A percentile compares a stretch with the other conserved stretches of the same genome.
Evolutionary conservation across 352 stramenopile genomes (phyloP).

Genomic region (Phytophthora aleatoria): DNA sequence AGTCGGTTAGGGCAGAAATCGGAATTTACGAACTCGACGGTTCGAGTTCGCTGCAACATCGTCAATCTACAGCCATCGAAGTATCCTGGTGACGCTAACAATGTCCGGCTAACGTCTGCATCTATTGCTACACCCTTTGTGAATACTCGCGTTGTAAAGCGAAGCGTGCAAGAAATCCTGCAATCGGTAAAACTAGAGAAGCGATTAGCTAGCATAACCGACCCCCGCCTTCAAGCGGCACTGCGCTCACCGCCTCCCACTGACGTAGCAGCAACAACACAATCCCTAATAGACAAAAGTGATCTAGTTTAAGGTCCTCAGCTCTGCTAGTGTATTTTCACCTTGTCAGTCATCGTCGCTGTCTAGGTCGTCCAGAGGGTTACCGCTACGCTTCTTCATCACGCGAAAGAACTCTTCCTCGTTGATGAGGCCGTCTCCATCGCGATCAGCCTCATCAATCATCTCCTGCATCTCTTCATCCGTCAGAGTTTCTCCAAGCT

Average conservation of each 20-base stretch:
- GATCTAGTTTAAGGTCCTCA: constrained; percentile 22
- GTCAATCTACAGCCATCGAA: constrained; percentile 23
- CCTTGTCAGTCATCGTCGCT: constrained; percentile 85
- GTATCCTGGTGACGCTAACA: not conserved
- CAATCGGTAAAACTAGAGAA: constrained; percentile 57
- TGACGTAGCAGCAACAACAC: constrained; percentile 22
- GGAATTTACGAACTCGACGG: constrained; percentile 34
- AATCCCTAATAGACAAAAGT: constrained; percentile 35
- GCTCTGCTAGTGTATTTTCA: not conserved
- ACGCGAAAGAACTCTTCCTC: constrained; percentile 96
- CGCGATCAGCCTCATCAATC: constrained; percentile 95
- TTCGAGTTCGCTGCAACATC: constrained; percentile 55
- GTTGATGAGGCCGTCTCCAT: constrained; percentile 94
- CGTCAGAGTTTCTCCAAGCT: constrained; percentile 74
- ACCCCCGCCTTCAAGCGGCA: constrained; percentile 17
- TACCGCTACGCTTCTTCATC: constrained; percentile 95
- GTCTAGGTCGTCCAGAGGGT: constrained; percentile 91
- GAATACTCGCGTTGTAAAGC: constrained; percentile 51
- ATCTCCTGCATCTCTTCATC: constrained; percentile 93
- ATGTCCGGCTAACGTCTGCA: not conserved
- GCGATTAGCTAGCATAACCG: constrained; percentile 31
- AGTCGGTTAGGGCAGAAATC: constrained; percentile 44
- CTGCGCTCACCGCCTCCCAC: constrained; percentile 9
- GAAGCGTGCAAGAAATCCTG: constrained; percentile 77
- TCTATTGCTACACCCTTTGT: not conserved